These are phyloP conservation scores for Selaginella moellendorffii DNA, from an alignment of 75 land plant genomes.

Conservation along the genomic window DNA sequence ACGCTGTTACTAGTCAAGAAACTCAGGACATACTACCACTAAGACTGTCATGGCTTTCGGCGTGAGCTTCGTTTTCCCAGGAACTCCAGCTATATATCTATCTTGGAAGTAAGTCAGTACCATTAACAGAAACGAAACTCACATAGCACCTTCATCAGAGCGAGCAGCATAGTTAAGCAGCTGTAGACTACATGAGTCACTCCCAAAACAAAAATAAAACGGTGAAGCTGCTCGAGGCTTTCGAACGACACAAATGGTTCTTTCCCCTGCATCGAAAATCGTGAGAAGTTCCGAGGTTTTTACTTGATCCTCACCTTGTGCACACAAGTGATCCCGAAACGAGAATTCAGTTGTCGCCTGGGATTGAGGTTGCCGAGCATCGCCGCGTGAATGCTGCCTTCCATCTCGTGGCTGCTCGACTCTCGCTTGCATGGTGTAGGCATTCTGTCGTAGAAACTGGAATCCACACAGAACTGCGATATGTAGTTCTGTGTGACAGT, in stretches of 20 bases:
- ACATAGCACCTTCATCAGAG: slow-evolving; percentile 79
- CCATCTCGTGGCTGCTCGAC: background rate
- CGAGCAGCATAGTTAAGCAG: slow-evolving; percentile 41
- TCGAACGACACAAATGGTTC: slow-evolving; percentile 66
- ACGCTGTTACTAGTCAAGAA: no score
- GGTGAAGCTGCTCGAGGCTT: slow-evolving; percentile 60
- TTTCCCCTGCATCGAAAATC: slow-evolving; percentile 28
- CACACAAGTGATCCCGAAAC: background rate
- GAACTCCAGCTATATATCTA: slow-evolving; percentile 86
- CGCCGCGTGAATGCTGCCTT: background rate
- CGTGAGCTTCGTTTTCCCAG: slow-evolving; percentile 50
- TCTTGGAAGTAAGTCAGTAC: background rate
- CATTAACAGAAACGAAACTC: no score
- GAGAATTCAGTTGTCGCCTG: background rate
- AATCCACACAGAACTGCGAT: slow-evolving; percentile 7
- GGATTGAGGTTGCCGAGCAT: background rate
- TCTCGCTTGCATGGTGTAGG: slow-evolving; percentile 1
- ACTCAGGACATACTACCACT: slow-evolving; percentile 33
- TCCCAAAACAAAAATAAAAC: slow-evolving; percentile 59
- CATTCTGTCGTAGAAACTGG: background rate
- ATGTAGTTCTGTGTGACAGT: slow-evolving; percentile 1
- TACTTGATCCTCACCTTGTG: slow-evolving; percentile 17
- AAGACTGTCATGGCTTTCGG: slow-evolving; percentile 15
- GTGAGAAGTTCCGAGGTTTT: slow-evolving; percentile 31
- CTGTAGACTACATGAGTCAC: slow-evolving; percentile 68